Evolutionary conservation across 1,139 yeast genomes (phyloP).

Genomic region (Blastobotrys petasosporus): DNA sequence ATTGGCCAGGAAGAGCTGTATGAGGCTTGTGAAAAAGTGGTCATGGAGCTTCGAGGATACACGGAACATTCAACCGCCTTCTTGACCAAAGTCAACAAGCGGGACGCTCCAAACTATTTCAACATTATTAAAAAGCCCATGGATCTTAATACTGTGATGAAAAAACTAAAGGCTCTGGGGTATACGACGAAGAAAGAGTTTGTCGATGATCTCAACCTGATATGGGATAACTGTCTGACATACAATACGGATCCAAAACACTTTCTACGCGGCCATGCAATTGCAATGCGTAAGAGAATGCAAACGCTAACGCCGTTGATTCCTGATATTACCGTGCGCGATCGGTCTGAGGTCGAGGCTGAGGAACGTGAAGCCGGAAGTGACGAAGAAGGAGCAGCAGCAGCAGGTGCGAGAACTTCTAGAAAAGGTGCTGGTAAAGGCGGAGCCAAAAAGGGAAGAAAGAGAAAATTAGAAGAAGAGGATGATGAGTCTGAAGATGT

Average conservation of each 20-base stretch:
- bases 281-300: conserved; percentile 93
- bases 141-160: conserved; percentile 94
- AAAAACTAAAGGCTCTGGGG: conserved; percentile 73
- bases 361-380: conserved; percentile 54
- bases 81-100: conserved; percentile 84
- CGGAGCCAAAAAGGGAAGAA: conserved; percentile 23
- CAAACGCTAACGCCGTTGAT: conserved; percentile 69
- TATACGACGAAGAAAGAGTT: conserved; percentile 81
- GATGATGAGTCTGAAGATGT: conserved; percentile 16
- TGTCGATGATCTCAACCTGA: conserved; percentile 87
- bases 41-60: conserved; percentile 78
- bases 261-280: conserved; percentile 82
- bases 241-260: conserved; percentile 96
- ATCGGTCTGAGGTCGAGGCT: conserved; percentile 78
- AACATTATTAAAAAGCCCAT: conserved; percentile 86
- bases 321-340: conserved; percentile 79
- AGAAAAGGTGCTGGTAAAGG: conserved; percentile 22
- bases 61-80: conserved; percentile 98
- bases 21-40: conserved; percentile 95
- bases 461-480: conserved; percentile 25
- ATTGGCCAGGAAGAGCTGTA: conserved; percentile 96
- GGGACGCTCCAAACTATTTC: conserved; percentile 97
- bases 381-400: conserved; percentile 22
- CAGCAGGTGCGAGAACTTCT: conserved; percentile 15
- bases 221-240: conserved; percentile 90